Conservation (phyloP, 139 green algal species). For the Tetratostichococcus sp. region DNA sequence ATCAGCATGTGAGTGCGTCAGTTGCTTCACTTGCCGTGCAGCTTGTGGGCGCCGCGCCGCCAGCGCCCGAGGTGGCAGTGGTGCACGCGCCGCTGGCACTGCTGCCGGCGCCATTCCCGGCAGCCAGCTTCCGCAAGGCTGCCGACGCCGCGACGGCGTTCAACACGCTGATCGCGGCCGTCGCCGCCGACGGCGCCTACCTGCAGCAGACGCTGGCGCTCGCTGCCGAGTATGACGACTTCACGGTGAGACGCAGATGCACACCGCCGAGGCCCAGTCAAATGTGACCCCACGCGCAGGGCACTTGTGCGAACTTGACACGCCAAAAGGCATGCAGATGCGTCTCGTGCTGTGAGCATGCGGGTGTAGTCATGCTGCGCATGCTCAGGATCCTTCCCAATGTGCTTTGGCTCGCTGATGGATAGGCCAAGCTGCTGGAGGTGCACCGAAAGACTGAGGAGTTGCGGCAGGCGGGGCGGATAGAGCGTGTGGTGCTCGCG, state of each 20-base stretch:
- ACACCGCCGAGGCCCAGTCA: too few relatives aligned
- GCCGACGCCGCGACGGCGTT: slow-evolving; percentile 58
- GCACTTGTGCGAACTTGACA: too few relatives aligned
- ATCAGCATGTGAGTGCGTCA: too few relatives aligned
- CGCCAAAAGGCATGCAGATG: too few relatives aligned
- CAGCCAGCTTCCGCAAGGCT: slow-evolving; percentile 42
- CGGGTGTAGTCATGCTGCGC: too few relatives aligned
- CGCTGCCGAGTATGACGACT: slow-evolving; percentile 71
- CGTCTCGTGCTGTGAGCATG: too few relatives aligned
- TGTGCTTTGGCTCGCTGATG: too few relatives aligned
- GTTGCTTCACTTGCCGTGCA: background rate
- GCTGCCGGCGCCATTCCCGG: slow-evolving; percentile 79
- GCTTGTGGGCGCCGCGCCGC: slow-evolving; percentile 36
- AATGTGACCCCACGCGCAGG: too few relatives aligned
- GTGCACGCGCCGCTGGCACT: slow-evolving; percentile 85
- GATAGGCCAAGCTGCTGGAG: slow-evolving; percentile 45
- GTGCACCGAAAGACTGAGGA: slow-evolving; percentile 27
- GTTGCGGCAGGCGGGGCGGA: background rate
- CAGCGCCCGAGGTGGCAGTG: slow-evolving; percentile 22
- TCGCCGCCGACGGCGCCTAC: slow-evolving; percentile 74
- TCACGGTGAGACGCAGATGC: slow-evolving; percentile 54
- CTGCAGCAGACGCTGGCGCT: slow-evolving; percentile 57
- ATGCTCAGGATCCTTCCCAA: too few relatives aligned
- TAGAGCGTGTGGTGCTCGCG: slow-evolving; percentile 59
- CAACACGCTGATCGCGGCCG: slow-evolving; percentile 76